These are phyloP conservation scores for Neurospora intermedia DNA, from an alignment of 495 filamentous ascomycete genomes.

Conservation along the genomic window DNA sequence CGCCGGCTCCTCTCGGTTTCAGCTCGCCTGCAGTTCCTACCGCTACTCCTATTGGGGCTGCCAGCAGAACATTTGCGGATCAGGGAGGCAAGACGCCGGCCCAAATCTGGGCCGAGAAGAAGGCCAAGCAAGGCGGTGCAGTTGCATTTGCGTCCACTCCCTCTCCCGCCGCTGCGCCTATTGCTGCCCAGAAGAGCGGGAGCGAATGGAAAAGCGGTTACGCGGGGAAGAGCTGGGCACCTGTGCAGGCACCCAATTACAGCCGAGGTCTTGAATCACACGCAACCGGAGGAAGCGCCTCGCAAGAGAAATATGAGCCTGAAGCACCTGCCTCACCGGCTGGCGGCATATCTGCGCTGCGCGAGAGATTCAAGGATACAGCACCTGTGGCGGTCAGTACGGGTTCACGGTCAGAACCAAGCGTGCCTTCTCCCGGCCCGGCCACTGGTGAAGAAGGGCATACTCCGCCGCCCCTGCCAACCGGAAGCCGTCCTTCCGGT, in stretches of 20 bases:
- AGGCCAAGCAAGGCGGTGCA: slow-evolving; percentile 62
- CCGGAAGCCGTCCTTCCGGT: slow-evolving; percentile 49
- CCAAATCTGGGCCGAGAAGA: slow-evolving; percentile 95
- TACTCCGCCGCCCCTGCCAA: slow-evolving; percentile 47
- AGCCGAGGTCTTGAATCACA: slow-evolving; percentile 54
- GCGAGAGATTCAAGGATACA: slow-evolving; percentile 65
- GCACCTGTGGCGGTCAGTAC: slow-evolving; percentile 49
- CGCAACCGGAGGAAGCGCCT: slow-evolving; percentile 43
- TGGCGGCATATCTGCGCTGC: slow-evolving; percentile 56
- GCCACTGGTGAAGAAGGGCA: slow-evolving; percentile 28
- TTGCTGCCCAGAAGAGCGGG: slow-evolving; percentile 58
- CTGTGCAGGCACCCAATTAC: slow-evolving; percentile 62
- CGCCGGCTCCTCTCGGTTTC: slow-evolving; percentile 55
- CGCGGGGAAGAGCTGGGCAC: slow-evolving; percentile 74
- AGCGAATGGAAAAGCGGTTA: slow-evolving; percentile 86
- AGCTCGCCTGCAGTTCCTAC: slow-evolving; percentile 37
- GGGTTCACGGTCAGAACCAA: slow-evolving; percentile 32
- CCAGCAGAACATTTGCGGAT: slow-evolving; percentile 87
- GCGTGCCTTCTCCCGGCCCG: slow-evolving; percentile 13
- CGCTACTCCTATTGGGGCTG: slow-evolving; percentile 56
- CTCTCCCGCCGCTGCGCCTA: slow-evolving; percentile 36
- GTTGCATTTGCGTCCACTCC: slow-evolving; percentile 30
- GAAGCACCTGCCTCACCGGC: slow-evolving; percentile 31
- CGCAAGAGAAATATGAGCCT: slow-evolving; percentile 30
- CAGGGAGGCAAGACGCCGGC: slow-evolving; percentile 93